Percentiles rank a stretch among this genome's conserved stretches.
These are phyloP conservation scores for Colletotrichum simmondsii DNA, from an alignment of 2,329 filamentous ascomycete species.

Conservation along the genomic window DNA sequence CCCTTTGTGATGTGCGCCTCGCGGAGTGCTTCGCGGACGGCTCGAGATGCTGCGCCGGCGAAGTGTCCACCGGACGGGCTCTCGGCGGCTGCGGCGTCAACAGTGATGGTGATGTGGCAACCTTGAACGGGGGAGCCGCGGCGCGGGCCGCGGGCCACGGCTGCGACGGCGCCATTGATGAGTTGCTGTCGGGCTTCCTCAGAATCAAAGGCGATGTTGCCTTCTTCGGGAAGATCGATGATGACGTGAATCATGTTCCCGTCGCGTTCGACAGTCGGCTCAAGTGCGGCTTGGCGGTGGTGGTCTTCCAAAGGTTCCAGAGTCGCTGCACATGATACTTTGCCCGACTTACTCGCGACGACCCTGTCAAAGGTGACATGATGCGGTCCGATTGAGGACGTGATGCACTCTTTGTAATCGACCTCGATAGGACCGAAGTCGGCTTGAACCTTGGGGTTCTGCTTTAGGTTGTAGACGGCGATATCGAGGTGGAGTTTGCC, in stretches of 20 bases:
- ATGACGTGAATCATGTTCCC: conserved; percentile 75
- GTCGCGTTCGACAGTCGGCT: conserved; percentile 65
- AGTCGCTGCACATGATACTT: conserved; percentile 77
- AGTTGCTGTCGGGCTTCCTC: conserved; percentile 69
- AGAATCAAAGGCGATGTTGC: conserved; percentile 58
- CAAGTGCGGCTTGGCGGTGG: conserved; percentile 48
- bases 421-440: conserved; percentile 93
- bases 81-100: conserved; percentile 64
- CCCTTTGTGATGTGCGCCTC: conserved; percentile 62
- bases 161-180: conserved; percentile 83
- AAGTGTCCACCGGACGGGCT: conserved; percentile 76
- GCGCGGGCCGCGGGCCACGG: conserved; percentile 84
- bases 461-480: conserved; percentile 85
- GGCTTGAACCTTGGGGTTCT: conserved; percentile 89
- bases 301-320: conserved; percentile 69
- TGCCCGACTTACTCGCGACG: conserved; percentile 82
- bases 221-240: conserved; percentile 61
- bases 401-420: conserved; percentile 89
- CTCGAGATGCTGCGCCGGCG: conserved; percentile 69
- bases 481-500: conserved; percentile 96
- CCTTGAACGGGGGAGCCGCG: conserved; percentile 84
- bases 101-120: conserved; percentile 75
- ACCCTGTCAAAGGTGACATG: conserved; percentile 79
- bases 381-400: conserved; percentile 64
- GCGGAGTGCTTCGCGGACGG: conserved; percentile 76